A percentile compares a stretch with the other conserved stretches of the same genome.
phyloP scores from a whole-genome alignment of 1,139 yeast species.

The Hyphopichia wangnamkhiaoensis region DNA sequence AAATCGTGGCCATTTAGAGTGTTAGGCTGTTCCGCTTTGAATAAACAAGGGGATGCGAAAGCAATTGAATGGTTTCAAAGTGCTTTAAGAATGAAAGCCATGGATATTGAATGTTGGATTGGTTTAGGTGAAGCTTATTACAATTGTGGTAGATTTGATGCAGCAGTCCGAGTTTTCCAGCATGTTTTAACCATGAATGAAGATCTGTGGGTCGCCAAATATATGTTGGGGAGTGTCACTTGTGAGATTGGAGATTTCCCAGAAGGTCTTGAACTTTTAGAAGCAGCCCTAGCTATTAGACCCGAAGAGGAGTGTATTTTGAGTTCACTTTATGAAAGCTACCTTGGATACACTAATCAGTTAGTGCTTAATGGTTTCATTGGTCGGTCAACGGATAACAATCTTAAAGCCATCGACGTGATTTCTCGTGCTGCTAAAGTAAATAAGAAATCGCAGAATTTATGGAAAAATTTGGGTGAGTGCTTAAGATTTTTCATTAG shows the following conservation, averaged over 20 bases:
- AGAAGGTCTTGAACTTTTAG: constrained; percentile 31
- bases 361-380: constrained; percentile 63
- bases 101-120: constrained; percentile 81
- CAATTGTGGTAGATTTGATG: constrained; percentile 81
- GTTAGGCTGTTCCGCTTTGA: constrained; percentile 76
- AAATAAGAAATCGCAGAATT: constrained; percentile 40
- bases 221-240: constrained; percentile 66
- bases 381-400: constrained; percentile 52
- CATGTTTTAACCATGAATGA: constrained; percentile 57
- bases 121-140: constrained; percentile 93
- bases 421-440: constrained; percentile 43
- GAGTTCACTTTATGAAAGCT: constrained; percentile 58
- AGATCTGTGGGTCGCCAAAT: constrained; percentile 57
- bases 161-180: constrained; percentile 79
- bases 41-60: constrained; percentile 68
- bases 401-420: constrained; percentile 48
- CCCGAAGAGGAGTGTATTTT: constrained; percentile 61
- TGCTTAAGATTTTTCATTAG: constrained; percentile 46
- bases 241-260: constrained; percentile 43
- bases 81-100: constrained; percentile 68
- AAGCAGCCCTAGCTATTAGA: constrained; percentile 39
- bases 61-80: constrained; percentile 90
- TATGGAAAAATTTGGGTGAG: constrained; percentile 60
- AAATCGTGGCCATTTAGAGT: constrained; percentile 85
- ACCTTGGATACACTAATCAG: constrained; percentile 53